Evolutionary conservation across 495 filamentous ascomycete species (phyloP).

Genomic region (Podospora fimiseda): DNA sequence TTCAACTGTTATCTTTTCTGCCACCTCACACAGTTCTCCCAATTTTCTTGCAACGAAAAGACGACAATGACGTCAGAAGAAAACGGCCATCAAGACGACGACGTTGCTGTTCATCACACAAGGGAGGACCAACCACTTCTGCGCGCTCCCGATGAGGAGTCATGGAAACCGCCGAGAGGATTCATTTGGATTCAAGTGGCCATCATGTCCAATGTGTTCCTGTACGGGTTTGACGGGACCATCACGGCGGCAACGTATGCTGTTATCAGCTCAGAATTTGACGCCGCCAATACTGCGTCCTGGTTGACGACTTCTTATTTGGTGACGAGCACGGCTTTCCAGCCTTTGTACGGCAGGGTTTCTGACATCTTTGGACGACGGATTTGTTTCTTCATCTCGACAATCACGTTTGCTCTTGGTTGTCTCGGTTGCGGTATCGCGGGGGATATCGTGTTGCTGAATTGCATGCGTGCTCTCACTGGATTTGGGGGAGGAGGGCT

Average conservation of each 20-base stretch:
- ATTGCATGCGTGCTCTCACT: conserved; percentile 41
- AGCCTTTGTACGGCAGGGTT: conserved; percentile 40
- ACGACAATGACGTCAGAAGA: neutral
- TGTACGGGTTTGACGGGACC: conserved; percentile 59
- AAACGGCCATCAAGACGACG: neutral
- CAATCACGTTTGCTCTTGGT: conserved; percentile 39
- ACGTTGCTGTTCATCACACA: neutral
- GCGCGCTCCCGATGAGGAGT: conserved; percentile 23
- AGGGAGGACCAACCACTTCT: conserved; percentile 32
- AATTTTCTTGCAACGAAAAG: too few relatives aligned
- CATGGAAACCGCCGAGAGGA: conserved; percentile 30
- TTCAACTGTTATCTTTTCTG: too few relatives aligned
- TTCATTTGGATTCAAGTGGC: conserved; percentile 46
- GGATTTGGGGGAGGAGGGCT: conserved; percentile 56
- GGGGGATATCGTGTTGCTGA: conserved; percentile 33
- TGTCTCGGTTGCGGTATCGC: conserved; percentile 44
- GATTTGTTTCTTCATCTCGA: conserved; percentile 43
- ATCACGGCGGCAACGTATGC: conserved; percentile 62
- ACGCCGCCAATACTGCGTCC: conserved; percentile 44
- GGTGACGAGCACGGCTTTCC: conserved; percentile 65
- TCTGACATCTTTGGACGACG: conserved; percentile 51
- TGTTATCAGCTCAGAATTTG: conserved; percentile 53
- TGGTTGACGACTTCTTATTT: conserved; percentile 76
- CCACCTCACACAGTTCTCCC: too few relatives aligned
- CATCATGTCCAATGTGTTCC: conserved; percentile 61